Percentiles rank a stretch among this genome's conserved stretches.
phyloP scores from a whole-genome alignment of 768 basidiomycete genomes.

The Russula sp. region DNA sequence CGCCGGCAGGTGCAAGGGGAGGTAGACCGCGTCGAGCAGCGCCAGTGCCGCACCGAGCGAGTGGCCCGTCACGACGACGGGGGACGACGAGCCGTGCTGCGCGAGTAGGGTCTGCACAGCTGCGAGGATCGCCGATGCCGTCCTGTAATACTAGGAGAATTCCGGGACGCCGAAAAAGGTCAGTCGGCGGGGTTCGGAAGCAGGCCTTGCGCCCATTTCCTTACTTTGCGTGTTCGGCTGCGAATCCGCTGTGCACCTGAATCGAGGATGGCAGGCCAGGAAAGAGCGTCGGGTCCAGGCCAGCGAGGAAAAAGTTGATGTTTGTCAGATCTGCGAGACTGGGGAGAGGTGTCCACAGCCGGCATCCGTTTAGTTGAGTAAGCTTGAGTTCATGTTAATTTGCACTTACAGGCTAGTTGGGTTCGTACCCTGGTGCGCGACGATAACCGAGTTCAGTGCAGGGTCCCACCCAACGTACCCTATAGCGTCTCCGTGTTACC shows the following conservation, averaged over 20 bases:
- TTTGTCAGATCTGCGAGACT: constrained; percentile 38
- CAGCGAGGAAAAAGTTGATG: constrained; percentile 35
- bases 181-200: background rate
- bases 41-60: constrained; percentile 28
- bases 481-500: constrained; percentile 36
- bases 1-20: constrained; percentile 30
- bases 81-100: constrained; percentile 35
- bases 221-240: constrained; percentile 39
- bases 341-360: background rate
- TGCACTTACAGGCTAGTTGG: constrained; percentile 43
- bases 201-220: background rate
- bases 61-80: constrained; percentile 36
- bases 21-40: constrained; percentile 27
- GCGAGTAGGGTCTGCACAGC: constrained; percentile 39
- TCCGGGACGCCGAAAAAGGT: background rate
- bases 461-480: constrained; percentile 52
- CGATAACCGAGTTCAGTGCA: constrained; percentile 44
- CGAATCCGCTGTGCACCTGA: constrained; percentile 50
- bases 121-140: constrained; percentile 39
- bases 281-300: constrained; percentile 44
- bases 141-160: constrained; percentile 21
- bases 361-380: background rate
- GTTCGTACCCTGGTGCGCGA: constrained; percentile 58
- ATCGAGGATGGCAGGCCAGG: constrained; percentile 45
- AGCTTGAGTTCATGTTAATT: background rate